Conservation (phyloP, 257 asterid genomes). For the Haberlea rhodopensis region DNA sequence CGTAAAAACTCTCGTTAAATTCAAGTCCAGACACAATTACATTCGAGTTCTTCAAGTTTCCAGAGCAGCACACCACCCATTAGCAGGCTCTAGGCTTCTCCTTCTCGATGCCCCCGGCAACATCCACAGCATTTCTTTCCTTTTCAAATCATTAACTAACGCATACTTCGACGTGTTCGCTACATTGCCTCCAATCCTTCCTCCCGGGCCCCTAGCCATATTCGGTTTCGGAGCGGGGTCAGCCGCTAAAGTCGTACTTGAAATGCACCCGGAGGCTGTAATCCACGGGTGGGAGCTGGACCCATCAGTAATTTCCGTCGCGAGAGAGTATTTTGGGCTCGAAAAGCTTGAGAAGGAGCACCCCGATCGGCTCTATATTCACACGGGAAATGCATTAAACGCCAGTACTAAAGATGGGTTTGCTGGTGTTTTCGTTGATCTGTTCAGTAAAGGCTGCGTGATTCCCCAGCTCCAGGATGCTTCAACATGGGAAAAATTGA, state of each 20-base stretch:
- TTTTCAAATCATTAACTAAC: conserved; percentile 62
- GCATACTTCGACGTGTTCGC: conserved; percentile 85
- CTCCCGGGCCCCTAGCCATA: conserved; percentile 77
- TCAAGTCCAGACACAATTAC: conserved; percentile 77
- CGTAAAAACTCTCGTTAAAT: conserved; percentile 73
- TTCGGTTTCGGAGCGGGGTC: conserved; percentile 97
- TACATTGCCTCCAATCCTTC: conserved; percentile 69
- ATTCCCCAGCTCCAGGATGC: conserved; percentile 71
- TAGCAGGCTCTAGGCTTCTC: conserved; percentile 82
- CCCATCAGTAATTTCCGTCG: conserved; percentile 70
- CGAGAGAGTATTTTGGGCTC: conserved; percentile 69
- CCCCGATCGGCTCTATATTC: conserved; percentile 47
- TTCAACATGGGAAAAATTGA: conserved; percentile 67
- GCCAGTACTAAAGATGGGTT: conserved; percentile 49
- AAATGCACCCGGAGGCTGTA: conserved; percentile 44
- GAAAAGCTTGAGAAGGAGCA: conserved; percentile 54
- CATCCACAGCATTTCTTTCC: conserved; percentile 84
- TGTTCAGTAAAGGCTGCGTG: conserved; percentile 69
- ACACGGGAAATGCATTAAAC: conserved; percentile 63
- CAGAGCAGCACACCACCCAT: conserved; percentile 76
- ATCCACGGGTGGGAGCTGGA: conserved; percentile 90
- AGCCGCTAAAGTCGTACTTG: conserved; percentile 60
- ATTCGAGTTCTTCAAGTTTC: conserved; percentile 82
- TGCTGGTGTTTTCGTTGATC: conserved; percentile 66
- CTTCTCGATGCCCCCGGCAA: conserved; percentile 89